These are phyloP conservation scores for Eurotiales sp. DNA, from an alignment of 2,329 filamentous ascomycete species.

Conservation along the genomic window DNA sequence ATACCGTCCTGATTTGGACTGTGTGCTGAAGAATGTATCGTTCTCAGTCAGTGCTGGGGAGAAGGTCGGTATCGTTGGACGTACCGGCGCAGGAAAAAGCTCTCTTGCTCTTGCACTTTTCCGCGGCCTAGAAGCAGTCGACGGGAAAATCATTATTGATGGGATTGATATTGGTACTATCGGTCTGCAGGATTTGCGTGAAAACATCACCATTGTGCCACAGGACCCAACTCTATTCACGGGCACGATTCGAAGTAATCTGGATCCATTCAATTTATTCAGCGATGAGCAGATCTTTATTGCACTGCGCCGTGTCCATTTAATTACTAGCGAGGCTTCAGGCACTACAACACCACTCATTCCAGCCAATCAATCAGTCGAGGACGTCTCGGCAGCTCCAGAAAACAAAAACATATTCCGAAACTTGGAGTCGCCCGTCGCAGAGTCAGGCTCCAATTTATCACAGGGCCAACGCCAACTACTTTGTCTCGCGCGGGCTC, in stretches of 20 bases:
- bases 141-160: constrained; percentile 85
- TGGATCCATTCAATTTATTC: constrained; percentile 87
- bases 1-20: constrained; percentile 82
- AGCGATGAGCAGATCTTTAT: constrained; percentile 88
- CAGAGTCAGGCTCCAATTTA: constrained; percentile 88
- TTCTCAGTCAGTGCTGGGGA: constrained; percentile 84
- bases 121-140: constrained; percentile 85
- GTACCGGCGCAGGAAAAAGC: constrained; percentile 94
- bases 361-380: constrained; percentile 22
- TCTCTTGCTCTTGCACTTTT: constrained; percentile 91
- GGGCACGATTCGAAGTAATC: constrained; percentile 84
- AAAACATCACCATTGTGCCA: constrained; percentile 94
- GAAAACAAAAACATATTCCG: constrained; percentile 95
- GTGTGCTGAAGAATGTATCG: constrained; percentile 75
- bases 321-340: constrained; percentile 56
- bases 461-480: constrained; percentile 96
- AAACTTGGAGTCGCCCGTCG: constrained; percentile 76
- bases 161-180: constrained; percentile 85
- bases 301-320: constrained; percentile 80
- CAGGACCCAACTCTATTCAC: constrained; percentile 92
- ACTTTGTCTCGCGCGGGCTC: constrained; percentile 84
- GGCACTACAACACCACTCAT: constrained; percentile 34
- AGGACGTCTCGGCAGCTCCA: constrained; percentile 25
- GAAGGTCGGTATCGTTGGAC: constrained; percentile 93
- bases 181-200: constrained; percentile 86